Percentiles rank a stretch among this genome's conserved stretches.
Conservation (phyloP, 331 rosid genomes). For the Rhamnella rubrinervis region DNA sequence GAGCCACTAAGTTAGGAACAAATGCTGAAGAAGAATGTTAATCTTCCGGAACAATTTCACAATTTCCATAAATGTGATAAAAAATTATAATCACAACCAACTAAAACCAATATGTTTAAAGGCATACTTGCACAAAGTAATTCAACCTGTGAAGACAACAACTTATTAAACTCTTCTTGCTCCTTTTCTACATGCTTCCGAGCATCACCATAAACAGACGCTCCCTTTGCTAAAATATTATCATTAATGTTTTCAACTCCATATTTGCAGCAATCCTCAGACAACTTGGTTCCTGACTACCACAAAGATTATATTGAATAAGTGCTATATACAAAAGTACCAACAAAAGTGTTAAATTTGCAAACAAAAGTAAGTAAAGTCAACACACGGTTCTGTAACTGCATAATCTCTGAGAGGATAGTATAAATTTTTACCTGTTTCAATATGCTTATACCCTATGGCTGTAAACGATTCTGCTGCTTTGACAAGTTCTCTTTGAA, state of each 20-base stretch:
- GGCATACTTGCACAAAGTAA: conserved; percentile 3
- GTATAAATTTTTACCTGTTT: conserved; percentile 66
- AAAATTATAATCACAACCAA: neutral
- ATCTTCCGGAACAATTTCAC: neutral
- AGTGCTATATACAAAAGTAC: conserved; percentile 6
- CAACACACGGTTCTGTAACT: conserved; percentile 11
- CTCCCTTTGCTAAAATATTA: conserved; percentile 79
- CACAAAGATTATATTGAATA: conserved; percentile 32
- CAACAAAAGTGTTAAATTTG: neutral
- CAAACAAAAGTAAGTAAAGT: conserved; percentile 8
- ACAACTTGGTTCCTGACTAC: conserved; percentile 91
- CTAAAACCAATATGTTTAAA: neutral
- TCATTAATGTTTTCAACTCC: conserved; percentile 85
- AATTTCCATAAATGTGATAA: neutral
- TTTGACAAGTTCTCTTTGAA: conserved; percentile 84
- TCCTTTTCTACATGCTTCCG: conserved; percentile 97
- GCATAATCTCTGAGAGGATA: neutral
- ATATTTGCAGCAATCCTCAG: conserved; percentile 95
- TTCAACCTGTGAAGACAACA: conserved; percentile 76
- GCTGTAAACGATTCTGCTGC: conserved; percentile 87
- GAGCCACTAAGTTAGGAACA: neutral
- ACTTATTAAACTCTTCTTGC: conserved; percentile 76
- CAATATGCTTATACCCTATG: conserved; percentile 78
- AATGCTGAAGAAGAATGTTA: neutral
- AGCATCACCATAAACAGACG: conserved; percentile 94